These are phyloP conservation scores for Sarocladiaceae sp. DNA, from an alignment of 2,329 filamentous ascomycete species.

Conservation along the genomic window DNA sequence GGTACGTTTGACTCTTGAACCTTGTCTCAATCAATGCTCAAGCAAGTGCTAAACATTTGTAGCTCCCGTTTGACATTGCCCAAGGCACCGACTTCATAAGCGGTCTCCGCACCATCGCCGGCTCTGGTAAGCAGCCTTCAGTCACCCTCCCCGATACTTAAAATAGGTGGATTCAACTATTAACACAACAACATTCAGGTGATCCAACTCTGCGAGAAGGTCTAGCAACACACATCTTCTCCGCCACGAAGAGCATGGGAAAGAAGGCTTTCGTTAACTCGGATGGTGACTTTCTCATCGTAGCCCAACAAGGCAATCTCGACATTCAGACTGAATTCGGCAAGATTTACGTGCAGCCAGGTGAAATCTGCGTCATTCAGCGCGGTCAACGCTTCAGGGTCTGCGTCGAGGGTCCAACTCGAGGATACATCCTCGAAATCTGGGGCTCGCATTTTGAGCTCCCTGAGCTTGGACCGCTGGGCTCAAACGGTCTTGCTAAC, in stretches of 20 bases:
- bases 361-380: constrained; percentile 73
- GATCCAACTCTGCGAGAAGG: constrained; percentile 66
- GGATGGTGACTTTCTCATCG: constrained; percentile 73
- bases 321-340: constrained; percentile 77
- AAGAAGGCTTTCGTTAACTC: constrained; percentile 67
- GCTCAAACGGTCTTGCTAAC: constrained; percentile 63
- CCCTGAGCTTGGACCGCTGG: constrained; percentile 64
- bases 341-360: constrained; percentile 65
- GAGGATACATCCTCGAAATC: constrained; percentile 67
- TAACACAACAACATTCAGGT: too few species aligned
- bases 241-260: constrained; percentile 64
- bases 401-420: constrained; percentile 40
- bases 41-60: too few species aligned
- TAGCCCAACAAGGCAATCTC: constrained; percentile 67
- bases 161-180: too few species aligned
- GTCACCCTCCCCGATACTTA: too few species aligned
- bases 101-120: constrained; percentile 59
- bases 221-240: constrained; percentile 65
- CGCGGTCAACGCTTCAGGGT: constrained; percentile 71
- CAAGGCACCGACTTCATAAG: constrained; percentile 22
- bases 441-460: constrained; percentile 63
- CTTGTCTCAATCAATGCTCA: background rate
- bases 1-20: constrained; percentile 12
- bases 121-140: too few species aligned
- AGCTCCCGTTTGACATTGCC: constrained; percentile 14